phyloP scores from a whole-genome alignment of 768 basidiomycete species.

The Serendipita sp. region DNA sequence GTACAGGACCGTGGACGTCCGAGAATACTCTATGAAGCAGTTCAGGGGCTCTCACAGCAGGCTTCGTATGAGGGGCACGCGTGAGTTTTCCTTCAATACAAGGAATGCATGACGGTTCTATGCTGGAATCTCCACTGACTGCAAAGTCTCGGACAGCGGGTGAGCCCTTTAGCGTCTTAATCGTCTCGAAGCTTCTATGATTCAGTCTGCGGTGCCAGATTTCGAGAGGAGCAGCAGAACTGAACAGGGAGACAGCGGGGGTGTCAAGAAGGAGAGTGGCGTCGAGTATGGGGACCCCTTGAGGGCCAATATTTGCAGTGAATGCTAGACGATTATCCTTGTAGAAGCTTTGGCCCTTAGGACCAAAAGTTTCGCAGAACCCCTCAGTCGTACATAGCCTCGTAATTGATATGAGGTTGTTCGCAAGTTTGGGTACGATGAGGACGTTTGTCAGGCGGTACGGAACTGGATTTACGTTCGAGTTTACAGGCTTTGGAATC shows the following conservation, averaged over 20 bases:
- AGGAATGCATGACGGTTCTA: not conserved
- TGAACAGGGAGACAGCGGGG: not conserved
- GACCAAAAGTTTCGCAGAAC: not conserved
- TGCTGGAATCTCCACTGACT: not conserved
- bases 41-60: not conserved
- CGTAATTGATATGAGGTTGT: conserved; percentile 6
- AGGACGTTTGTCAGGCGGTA: conserved; percentile 4
- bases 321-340: not conserved
- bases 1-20: conserved; percentile 8
- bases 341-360: not conserved
- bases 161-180: not conserved
- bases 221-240: not conserved
- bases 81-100: conserved; percentile 9
- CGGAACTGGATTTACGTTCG: not conserved
- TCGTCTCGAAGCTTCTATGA: not conserved
- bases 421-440: conserved; percentile 5
- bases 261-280: not conserved
- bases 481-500: not conserved
- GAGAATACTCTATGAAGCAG: not conserved
- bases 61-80: conserved; percentile 1
- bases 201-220: conserved; percentile 6
- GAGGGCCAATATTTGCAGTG: not conserved
- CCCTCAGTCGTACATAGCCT: not conserved
- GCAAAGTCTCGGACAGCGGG: not conserved
- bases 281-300: not conserved